Evolutionary conservation across 106 monocot species (phyloP).

Genomic region (Xerophyta viscosa): DNA sequence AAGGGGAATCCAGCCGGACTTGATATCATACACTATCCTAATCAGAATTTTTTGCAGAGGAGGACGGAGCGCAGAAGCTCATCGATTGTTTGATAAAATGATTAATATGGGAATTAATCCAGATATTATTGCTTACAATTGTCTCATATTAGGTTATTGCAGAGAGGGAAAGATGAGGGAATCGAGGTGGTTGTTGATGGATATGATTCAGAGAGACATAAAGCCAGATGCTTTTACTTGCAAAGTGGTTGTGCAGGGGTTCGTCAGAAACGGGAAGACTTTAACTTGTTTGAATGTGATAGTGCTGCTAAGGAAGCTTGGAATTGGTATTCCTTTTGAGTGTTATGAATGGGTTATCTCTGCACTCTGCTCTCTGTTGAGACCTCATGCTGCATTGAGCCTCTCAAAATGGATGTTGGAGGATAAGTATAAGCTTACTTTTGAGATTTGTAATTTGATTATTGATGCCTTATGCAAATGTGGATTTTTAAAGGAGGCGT

Average conservation of each 20-base stretch:
- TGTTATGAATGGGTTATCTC: conserved; percentile 29
- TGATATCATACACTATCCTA: conserved; percentile 61
- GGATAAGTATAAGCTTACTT: conserved; percentile 35
- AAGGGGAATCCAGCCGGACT: conserved; percentile 62
- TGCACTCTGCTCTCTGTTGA: conserved; percentile 47
- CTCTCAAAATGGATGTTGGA: conserved; percentile 36
- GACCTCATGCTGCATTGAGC: conserved; percentile 64
- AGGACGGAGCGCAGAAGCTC: conserved; percentile 41
- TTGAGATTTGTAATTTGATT: conserved; percentile 49
- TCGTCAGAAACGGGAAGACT: conserved; percentile 36
- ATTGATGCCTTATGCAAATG: conserved; percentile 45
- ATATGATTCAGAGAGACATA: conserved; percentile 44
- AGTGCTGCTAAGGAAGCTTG: conserved; percentile 35
- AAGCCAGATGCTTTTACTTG: conserved; percentile 38
- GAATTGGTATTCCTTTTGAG: conserved; percentile 22
- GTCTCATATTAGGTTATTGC: conserved; percentile 60
- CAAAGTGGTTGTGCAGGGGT: conserved; percentile 36
- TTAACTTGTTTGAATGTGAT: conserved; percentile 69
- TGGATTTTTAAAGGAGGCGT: conserved; percentile 26
- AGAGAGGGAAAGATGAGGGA: conserved; percentile 39
- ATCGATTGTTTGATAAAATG: conserved; percentile 68
- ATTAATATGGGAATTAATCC: conserved; percentile 39
- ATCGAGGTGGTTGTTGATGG: conserved; percentile 34
- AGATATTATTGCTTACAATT: conserved; percentile 38
- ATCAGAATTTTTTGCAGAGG: conserved; percentile 51